Evolutionary conservation across 1,284 basidiomycete species (phyloP).

Genomic region (Meripilus lineatus): DNA sequence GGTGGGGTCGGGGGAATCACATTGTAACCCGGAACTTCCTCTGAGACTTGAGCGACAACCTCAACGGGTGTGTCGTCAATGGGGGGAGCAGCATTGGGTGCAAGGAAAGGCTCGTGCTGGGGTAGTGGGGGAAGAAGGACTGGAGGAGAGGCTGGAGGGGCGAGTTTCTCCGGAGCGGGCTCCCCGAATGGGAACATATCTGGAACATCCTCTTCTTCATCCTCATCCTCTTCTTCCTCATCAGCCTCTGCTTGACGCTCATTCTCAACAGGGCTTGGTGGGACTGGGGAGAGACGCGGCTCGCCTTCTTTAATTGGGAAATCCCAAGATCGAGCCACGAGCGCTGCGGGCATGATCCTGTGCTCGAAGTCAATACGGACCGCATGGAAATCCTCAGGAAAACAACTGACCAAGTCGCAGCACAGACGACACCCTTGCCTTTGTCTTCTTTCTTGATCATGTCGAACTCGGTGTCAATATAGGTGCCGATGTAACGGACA

Average conservation of each 20-base stretch:
- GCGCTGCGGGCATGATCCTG: conserved; percentile 74
- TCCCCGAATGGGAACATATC: too few species aligned
- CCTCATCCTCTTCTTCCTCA: too few species aligned
- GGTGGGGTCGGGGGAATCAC: conserved; percentile 27
- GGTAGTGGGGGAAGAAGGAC: conserved; percentile 12
- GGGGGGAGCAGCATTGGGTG: conserved; percentile 10
- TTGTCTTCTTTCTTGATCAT: conserved; percentile 57
- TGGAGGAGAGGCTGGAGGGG: conserved; percentile 5
- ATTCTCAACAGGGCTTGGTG: too few species aligned
- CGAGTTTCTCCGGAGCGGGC: conserved; percentile 3
- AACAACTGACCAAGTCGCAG: conserved; percentile 65
- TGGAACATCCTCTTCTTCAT: too few species aligned
- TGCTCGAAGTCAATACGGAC: neutral
- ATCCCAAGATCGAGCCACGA: conserved; percentile 75
- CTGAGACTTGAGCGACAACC: conserved; percentile 1
- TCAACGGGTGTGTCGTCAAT: conserved; percentile 13
- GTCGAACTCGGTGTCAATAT: conserved; percentile 66
- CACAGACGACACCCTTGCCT: conserved; percentile 76
- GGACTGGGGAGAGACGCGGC: neutral
- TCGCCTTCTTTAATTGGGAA: too few species aligned
- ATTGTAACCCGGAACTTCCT: conserved; percentile 20
- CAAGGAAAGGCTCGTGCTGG: too few species aligned
- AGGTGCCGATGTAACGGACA: conserved; percentile 72
- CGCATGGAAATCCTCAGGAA: neutral
- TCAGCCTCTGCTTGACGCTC: too few species aligned